Conservation (phyloP, 2,329 filamentous ascomycete genomes). For the Aspergillus pseudoterreus region DNA sequence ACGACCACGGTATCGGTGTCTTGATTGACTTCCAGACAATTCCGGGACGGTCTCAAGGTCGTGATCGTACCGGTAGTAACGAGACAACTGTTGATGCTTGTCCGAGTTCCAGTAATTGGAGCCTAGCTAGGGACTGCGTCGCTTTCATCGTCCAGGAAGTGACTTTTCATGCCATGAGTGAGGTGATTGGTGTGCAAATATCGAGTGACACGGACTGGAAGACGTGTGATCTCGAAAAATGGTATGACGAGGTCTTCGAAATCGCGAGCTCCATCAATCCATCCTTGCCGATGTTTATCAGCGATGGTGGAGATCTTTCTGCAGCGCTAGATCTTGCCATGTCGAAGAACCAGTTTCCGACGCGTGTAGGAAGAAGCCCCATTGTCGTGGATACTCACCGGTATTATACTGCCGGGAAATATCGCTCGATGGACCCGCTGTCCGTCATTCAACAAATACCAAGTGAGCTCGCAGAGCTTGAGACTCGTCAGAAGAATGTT, state of each 20-base stretch:
- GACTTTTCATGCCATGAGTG: conserved; percentile 34
- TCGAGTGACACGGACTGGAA: conserved; percentile 54
- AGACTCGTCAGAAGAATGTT: conserved; percentile 47
- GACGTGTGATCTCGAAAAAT: conserved; percentile 53
- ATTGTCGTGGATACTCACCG: conserved; percentile 58
- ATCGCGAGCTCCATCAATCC: conserved; percentile 48
- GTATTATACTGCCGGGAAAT: conserved; percentile 51
- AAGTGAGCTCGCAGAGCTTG: conserved; percentile 43
- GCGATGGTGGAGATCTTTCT: conserved; percentile 55
- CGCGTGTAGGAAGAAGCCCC: conserved; percentile 33
- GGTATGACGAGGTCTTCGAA: conserved; percentile 52
- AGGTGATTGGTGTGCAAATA: conserved; percentile 55
- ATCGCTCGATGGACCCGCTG: conserved; percentile 38
- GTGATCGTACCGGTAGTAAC: background rate
- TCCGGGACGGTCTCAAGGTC: conserved; percentile 45
- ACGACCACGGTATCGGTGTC: conserved; percentile 50
- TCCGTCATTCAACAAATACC: conserved; percentile 49
- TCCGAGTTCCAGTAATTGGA: conserved; percentile 41
- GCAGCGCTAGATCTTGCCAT: conserved; percentile 45
- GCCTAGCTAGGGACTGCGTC: conserved; percentile 46
- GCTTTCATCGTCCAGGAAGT: conserved; percentile 51
- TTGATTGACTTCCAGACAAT: conserved; percentile 58
- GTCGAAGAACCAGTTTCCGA: conserved; percentile 34
- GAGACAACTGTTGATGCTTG: conserved; percentile 50
- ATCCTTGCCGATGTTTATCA: conserved; percentile 54